phyloP scores from a whole-genome alignment of 2,329 filamentous ascomycete genomes.

The Alternaria dauci region DNA sequence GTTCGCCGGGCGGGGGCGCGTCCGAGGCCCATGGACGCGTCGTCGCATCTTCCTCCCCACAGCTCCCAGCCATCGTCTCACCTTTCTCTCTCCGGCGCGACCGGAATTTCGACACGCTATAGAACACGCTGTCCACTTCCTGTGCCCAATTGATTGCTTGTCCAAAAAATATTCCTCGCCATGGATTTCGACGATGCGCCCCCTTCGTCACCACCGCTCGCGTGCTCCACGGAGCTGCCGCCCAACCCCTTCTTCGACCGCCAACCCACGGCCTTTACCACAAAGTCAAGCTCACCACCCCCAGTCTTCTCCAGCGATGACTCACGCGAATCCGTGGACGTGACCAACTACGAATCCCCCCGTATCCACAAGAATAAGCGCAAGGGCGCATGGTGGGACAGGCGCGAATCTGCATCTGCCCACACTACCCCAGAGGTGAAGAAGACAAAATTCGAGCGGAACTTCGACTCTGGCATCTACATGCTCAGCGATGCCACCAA shows the following conservation, averaged over 20 bases:
- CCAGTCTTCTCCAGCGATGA: constrained; percentile 48
- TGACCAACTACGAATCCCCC: constrained; percentile 44
- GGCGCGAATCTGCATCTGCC: constrained; percentile 21
- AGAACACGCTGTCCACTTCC: background rate
- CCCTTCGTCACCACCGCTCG: constrained; percentile 35
- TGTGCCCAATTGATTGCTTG: background rate
- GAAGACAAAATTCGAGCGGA: constrained; percentile 40
- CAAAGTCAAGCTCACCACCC: constrained; percentile 45
- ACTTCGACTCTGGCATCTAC: constrained; percentile 44
- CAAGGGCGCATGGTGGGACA: constrained; percentile 44
- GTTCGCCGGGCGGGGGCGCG: constrained; percentile 26
- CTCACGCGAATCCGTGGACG: constrained; percentile 38
- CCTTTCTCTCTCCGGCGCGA: background rate
- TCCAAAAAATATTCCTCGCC: background rate
- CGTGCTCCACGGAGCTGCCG: constrained; percentile 28
- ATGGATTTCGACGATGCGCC: constrained; percentile 38
- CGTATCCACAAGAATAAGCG: constrained; percentile 46
- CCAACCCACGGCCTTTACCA: constrained; percentile 25
- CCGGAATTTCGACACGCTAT: background rate
- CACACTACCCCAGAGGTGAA: constrained; percentile 31
- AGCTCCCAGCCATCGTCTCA: constrained; percentile 1
- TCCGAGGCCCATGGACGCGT: constrained; percentile 22
- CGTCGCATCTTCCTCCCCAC: constrained; percentile 10
- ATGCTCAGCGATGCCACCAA: constrained; percentile 42
- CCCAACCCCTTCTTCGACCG: constrained; percentile 37